Evolutionary conservation across 768 basidiomycete species (phyloP).

Genomic region (Tricholoma saponaceum): DNA sequence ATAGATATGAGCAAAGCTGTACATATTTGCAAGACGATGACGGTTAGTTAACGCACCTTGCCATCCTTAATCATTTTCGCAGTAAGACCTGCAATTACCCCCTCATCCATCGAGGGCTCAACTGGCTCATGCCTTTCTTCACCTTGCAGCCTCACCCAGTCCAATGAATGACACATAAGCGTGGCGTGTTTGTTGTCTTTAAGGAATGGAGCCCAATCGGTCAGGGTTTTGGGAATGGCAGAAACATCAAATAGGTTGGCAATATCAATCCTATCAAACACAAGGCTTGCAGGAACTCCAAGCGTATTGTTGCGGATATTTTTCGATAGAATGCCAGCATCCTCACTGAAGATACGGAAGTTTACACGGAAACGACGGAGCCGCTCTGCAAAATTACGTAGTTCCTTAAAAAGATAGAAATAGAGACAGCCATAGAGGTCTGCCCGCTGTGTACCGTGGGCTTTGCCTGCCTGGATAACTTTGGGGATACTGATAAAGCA

Average conservation of each 20-base stretch:
- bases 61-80: neutral
- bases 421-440: conserved; percentile 42
- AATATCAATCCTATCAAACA: neutral
- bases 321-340: conserved; percentile 24
- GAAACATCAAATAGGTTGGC: neutral
- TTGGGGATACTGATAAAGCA: too few relatives aligned
- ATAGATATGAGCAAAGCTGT: neutral
- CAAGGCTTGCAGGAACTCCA: neutral
- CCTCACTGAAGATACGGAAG: conserved; percentile 24
- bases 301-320: conserved; percentile 9
- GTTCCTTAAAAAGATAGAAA: conserved; percentile 33
- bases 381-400: conserved; percentile 28
- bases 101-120: neutral
- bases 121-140: too few relatives aligned
- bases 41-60: neutral
- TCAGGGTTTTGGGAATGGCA: neutral
- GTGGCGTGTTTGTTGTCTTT: neutral
- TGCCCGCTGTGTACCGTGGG: conserved; percentile 27
- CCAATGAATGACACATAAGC: neutral
- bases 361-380: conserved; percentile 24
- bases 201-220: neutral
- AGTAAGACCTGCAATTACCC: neutral
- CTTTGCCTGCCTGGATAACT: conserved; percentile 15
- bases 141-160: too few relatives aligned
- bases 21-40: neutral